Percentiles rank a stretch among this genome's conserved stretches.
phyloP scores from a whole-genome alignment of 306 rosid genomes.

The Carpinus viminea region DNA sequence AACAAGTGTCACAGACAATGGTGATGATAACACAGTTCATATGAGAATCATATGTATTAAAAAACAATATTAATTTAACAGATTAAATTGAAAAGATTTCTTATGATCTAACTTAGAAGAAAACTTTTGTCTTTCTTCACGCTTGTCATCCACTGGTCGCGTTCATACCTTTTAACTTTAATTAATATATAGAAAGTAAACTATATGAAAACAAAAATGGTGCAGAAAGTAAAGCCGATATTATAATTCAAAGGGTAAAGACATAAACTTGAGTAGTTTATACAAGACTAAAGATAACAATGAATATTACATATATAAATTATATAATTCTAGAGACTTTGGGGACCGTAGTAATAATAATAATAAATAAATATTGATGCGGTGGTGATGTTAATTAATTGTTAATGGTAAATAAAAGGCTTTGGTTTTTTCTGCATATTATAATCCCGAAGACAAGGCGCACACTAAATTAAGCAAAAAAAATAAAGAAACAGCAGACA shows the following conservation, averaged over 20 bases:
- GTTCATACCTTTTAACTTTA: background rate
- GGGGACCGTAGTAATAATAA: background rate
- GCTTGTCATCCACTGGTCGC: too few species aligned
- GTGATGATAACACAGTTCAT: too few species aligned
- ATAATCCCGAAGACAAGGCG: conserved; percentile 20
- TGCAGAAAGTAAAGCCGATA: background rate
- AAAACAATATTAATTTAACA: too few species aligned
- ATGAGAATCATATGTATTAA: too few species aligned
- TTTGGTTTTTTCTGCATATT: conserved; percentile 15
- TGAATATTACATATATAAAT: background rate
- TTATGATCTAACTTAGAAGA: too few species aligned
- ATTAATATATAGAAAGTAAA: background rate
- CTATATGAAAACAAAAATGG: background rate
- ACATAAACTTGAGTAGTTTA: background rate
- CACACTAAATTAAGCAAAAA: conserved; percentile 37
- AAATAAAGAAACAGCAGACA: conserved; percentile 37
- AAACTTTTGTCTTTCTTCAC: too few species aligned
- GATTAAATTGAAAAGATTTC: too few species aligned
- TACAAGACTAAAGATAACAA: background rate
- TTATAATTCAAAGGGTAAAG: background rate
- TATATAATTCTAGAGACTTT: background rate
- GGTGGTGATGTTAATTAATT: conserved; percentile 13
- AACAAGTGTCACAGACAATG: too few species aligned
- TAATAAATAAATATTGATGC: background rate
- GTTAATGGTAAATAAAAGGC: conserved; percentile 24